A percentile compares a stretch with the other conserved stretches of the same genome.
Evolutionary conservation across 768 basidiomycete species (phyloP).

Genomic region (Pisolithus microcarpus): DNA sequence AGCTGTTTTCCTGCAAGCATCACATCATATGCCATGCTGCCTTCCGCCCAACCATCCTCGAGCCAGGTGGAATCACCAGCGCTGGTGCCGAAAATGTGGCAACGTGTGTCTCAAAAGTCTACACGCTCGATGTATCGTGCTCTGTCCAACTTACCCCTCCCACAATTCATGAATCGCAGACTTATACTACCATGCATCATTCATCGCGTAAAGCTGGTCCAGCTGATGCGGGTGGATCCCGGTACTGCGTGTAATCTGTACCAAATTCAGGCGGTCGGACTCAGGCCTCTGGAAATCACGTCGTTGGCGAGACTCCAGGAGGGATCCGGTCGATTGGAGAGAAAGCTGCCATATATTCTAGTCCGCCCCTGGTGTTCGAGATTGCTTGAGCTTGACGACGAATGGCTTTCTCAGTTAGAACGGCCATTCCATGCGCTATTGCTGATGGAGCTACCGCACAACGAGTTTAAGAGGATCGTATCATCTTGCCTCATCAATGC

Average conservation of each 20-base stretch:
- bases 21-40: background rate
- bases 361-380: background rate
- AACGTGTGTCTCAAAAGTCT: no score
- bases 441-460: background rate
- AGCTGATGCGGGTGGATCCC: background rate
- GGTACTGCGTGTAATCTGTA: background rate
- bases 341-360: background rate
- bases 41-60: no score
- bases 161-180: background rate
- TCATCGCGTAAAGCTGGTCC: background rate
- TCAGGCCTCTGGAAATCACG: background rate
- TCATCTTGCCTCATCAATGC: background rate
- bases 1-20: slow-evolving; percentile 2
- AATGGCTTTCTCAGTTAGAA: background rate
- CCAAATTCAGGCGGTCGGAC: background rate
- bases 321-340: background rate
- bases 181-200: background rate
- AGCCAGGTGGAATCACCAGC: no score
- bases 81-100: no score
- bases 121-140: no score
- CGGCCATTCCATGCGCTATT: background rate
- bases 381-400: background rate
- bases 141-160: background rate
- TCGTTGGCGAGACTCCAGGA: background rate
- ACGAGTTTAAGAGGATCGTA: background rate